phyloP scores from a whole-genome alignment of 139 green algal genomes.

The Chlamydomonas sp. region DNA sequence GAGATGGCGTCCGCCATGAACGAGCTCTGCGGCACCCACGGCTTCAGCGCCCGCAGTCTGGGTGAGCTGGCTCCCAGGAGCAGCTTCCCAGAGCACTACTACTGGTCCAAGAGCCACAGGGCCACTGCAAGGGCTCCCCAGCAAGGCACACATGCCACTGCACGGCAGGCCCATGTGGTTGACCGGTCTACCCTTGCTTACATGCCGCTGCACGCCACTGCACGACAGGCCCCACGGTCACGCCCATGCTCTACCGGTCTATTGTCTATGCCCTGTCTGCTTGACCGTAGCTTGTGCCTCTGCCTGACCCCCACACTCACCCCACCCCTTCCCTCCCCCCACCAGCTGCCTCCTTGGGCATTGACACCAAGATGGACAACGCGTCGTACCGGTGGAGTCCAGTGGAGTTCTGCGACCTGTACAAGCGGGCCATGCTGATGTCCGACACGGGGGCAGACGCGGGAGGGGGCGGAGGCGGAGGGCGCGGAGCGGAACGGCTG shows the following conservation, averaged over 20 bases:
- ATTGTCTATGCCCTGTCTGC: no score
- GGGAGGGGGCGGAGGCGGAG: not conserved
- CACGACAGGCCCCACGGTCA: no score
- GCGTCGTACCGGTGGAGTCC: constrained; percentile 24
- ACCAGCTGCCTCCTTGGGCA: constrained; percentile 22
- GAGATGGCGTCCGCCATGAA: constrained; percentile 36
- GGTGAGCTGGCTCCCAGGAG: not conserved
- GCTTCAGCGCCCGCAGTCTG: constrained; percentile 23
- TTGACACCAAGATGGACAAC: constrained; percentile 36
- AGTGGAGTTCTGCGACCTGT: constrained; percentile 31
- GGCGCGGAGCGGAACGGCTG: constrained; percentile 1
- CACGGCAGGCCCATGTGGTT: no score
- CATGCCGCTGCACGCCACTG: no score
- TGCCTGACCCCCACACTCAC: not conserved
- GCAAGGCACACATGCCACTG: no score
- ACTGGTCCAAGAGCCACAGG: no score
- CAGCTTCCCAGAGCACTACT: no score
- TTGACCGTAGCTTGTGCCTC: no score
- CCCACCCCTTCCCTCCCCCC: not conserved
- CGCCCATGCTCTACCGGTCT: no score
- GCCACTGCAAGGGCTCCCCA: no score
- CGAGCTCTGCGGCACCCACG: constrained; percentile 35
- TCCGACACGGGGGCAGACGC: not conserved
- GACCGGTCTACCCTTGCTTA: no score
- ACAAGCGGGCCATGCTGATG: constrained; percentile 20